Evolutionary conservation across 1,284 basidiomycete genomes (phyloP).

Genomic region (Gastroboletus turbinatus): DNA sequence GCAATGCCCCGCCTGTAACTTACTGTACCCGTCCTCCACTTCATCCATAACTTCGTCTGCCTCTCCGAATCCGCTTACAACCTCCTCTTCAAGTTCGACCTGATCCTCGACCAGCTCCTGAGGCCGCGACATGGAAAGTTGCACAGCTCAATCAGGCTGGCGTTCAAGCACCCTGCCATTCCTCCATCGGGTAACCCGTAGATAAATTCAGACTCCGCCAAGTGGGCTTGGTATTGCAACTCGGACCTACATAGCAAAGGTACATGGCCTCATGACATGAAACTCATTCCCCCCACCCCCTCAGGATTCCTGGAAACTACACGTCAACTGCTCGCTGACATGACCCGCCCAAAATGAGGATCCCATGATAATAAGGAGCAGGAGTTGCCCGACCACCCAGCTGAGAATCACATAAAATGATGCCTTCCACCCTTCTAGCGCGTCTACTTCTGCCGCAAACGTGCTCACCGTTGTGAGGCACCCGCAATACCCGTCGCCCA

Average conservation of each 20-base stretch:
- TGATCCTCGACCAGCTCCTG: slow-evolving; percentile 46
- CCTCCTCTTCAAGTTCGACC: slow-evolving; percentile 51
- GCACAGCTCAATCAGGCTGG: slow-evolving; percentile 26
- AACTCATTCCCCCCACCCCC: not conserved
- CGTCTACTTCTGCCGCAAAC: slow-evolving; percentile 80
- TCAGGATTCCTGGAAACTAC: slow-evolving; percentile 33
- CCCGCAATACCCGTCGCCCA: slow-evolving; percentile 93
- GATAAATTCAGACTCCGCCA: slow-evolving; percentile 33
- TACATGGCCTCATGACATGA: not conserved
- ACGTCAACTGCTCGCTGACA: slow-evolving; percentile 42
- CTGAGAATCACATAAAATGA: slow-evolving; percentile 72
- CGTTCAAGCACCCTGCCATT: slow-evolving; percentile 14
- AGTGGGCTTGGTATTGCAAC: not conserved
- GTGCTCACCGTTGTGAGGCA: slow-evolving; percentile 95
- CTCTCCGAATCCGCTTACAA: slow-evolving; percentile 50
- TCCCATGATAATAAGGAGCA: slow-evolving; percentile 79
- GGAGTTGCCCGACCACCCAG: slow-evolving; percentile 67
- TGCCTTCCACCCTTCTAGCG: slow-evolving; percentile 55
- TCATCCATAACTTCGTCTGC: slow-evolving; percentile 72
- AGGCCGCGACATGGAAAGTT: slow-evolving; percentile 48
- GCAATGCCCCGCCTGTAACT: slow-evolving; percentile 34
- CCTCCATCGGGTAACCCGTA: slow-evolving; percentile 31
- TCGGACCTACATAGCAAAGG: not conserved
- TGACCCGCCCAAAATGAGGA: slow-evolving; percentile 59
- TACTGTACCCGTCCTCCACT: slow-evolving; percentile 70